These are phyloP conservation scores for Orobanche coerulescens DNA, from an alignment of 257 asterid species.

Conservation along the genomic window DNA sequence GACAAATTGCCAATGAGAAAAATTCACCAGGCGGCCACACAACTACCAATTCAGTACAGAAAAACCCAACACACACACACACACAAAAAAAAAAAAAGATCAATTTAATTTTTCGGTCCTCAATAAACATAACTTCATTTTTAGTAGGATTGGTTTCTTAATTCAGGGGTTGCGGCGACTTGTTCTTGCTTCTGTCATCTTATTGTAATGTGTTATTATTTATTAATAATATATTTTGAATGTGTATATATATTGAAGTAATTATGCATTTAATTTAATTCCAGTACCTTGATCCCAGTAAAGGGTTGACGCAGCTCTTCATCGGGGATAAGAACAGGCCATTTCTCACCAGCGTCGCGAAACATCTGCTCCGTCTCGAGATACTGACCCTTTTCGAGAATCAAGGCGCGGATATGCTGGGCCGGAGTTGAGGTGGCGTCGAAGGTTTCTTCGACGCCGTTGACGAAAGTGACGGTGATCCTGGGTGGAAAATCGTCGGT, in stretches of 20 bases:
- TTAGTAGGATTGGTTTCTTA: too few species aligned
- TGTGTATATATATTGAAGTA: too few species aligned
- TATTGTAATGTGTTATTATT: too few species aligned
- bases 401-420: conserved; percentile 67
- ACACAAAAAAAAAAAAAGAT: too few species aligned
- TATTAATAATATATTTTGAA: too few species aligned
- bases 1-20: conserved; percentile 31
- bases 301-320: conserved; percentile 60
- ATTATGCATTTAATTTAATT: too few species aligned
- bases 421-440: conserved; percentile 85
- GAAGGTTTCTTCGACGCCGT: conserved; percentile 74
- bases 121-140: too few species aligned
- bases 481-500: conserved; percentile 82
- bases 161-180: too few species aligned
- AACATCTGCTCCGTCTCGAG: conserved; percentile 95
- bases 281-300: conserved; percentile 59
- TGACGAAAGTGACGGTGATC: conserved; percentile 84
- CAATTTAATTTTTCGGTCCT: too few species aligned
- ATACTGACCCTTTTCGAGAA: conserved; percentile 76
- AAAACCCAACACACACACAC: too few species aligned
- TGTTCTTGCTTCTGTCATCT: too few species aligned
- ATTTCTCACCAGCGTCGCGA: conserved; percentile 82
- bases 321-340: conserved; percentile 81
- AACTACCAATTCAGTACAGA: not conserved
- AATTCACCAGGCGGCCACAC: not conserved